Evolutionary conservation across 225 moss, liverwort and hornwort species (phyloP), one percentile per base, ranked within the genome.

Genomic region (Physcomitrellopsis africana): DNA sequence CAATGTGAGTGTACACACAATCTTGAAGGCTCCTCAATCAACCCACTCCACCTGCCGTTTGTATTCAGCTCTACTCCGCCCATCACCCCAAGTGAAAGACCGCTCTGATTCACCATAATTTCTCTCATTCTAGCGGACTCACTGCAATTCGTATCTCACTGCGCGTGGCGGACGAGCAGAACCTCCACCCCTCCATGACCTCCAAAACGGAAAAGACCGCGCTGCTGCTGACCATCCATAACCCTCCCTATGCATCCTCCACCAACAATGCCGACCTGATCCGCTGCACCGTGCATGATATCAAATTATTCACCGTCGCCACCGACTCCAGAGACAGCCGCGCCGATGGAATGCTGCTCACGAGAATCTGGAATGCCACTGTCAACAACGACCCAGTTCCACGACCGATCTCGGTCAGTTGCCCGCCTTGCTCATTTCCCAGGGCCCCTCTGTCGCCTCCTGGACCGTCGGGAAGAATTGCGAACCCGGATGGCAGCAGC

Each of bases 221-320:
- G 37, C 16, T 11, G 49, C 49, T 49, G 49, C 49, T 15, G 15
- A 49, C 49, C 49, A 49, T 49, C 7, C 49, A 11, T 7, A 9
- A 26, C 5, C 20, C 10, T 7, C 62, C 60, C 57, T 20, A 78
- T 1, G 68, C 63, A 7, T 83, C 83, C 44, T 83, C 83, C 55
- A 79, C 79, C 63, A 76, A 69, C 53, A 83, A 65, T n/a, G 83
- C 83, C 55, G 83, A 66, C 65, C 79, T 79, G 79, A 83, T 83
- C 26, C 79, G 79, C 72, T 83, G 83, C 57, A 79, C 83, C 42
- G 83, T 83, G 76, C 79, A 79, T 41, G 86, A 84, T 26, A 86
- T 83, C 72, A 86, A 81, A 68, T 86, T 84, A 77, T 86, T 86
- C 81, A 86, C 86, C 47, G 86, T 86, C 56, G 86, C 81, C 78